Evolutionary conservation across 2,329 filamentous ascomycete genomes (phyloP), one percentile per base, ranked within the genome.

Genomic region (Fusarium nelsonii): DNA sequence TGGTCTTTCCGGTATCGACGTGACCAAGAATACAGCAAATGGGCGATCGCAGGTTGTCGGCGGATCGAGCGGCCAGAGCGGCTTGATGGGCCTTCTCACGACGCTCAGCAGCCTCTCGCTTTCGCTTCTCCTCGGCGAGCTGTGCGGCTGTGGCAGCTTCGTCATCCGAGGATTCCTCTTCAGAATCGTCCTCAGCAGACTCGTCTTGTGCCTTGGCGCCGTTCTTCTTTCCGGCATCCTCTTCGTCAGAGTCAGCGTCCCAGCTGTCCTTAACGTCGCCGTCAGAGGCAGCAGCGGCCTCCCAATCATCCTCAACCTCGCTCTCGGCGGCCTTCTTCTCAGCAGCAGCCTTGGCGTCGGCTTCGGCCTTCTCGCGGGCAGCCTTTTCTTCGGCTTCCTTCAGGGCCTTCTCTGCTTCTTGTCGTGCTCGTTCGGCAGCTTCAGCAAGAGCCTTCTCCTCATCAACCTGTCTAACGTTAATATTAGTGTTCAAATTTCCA

Each of bases 1-100:
- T 99, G n/a, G 96, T 99, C 85, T 99, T 99, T 80, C 96, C 96
- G 45, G 97, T 99, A 90, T 99, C 96, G 88, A 99, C 96, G 88
- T 99, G 96, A 76, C 96, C 96, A 70, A 99, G 89, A 87, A 99
- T 99, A 91, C 95, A 98, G 87, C 96, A 98, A 82, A 99, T 99
- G 54, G 96, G 96, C 40, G 96, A 98, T 61, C 96, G 93, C 58
- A 99, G 88, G 81, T 99, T 91, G 79, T 99, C 94, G 81, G 92
- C 94, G 23, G 95, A 98, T 65, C 94, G 89, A 49, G 95, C 94
- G 44, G 93, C 94, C 77, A 97, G 81, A 18, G 96, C 96, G 67
- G 94, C 95, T 80, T 97, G 93, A 78, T 97, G 93, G 61, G 94
- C 92, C 81, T 93, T 93, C 82, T 94, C 92, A 76, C 95, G 89